Base-by-base conservation (phyloP, 2,329 filamentous ascomycete species). In the Fusarium pseudograminearum region DNA sequence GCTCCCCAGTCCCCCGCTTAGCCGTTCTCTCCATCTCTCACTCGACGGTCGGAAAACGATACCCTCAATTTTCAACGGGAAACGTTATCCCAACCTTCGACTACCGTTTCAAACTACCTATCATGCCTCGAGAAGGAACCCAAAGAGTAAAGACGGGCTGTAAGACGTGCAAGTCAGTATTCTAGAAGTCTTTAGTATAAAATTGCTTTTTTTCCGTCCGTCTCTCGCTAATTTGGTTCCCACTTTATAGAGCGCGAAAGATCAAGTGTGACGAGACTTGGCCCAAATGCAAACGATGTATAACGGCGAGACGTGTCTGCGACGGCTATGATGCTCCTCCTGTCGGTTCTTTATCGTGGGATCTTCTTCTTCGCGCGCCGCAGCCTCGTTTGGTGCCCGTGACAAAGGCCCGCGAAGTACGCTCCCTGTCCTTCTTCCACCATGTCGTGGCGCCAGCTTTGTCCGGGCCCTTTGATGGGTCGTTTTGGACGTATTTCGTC, bases 211-310 rank as follows among this genome's bases (percentile, higher is more conserved):
- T 11, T 26, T 14, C 20, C 20, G 5, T 45, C 16, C 34, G 46
- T 33, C 11, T 20, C 11, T 5, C n/a, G n/a, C 28, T 56, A 52
- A 36, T 55, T 16, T n/a, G 20, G 20, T 41, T 30, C 28, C n/a
- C 14, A 22, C 31, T 6, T 9, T 8, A 22, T 40, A 87, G 84
- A 76, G 82, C 85, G 28, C 83, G 86, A 40, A 85, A 85, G 60
- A 82, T 88, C 53, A 89, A 88, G 75, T 89, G 86, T 72, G 86
- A 87, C 68, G 86, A 88, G 75, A 77, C 76, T 7, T 85, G 83
- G 64, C 86, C 86, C 3, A 77, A 74, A 44, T 89, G 86, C 69
- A 76, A 80, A 38, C 81, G 84, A 41, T 89, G 86, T 72, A 82
- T 78, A 4, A 83, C 81, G 20, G 86, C 85, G 4, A 84, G 85